A percentile compares a stretch with the other conserved stretches of the same genome.
phyloP scores from a whole-genome alignment of 768 basidiomycete genomes.

The Russula griseocarnosa region DNA sequence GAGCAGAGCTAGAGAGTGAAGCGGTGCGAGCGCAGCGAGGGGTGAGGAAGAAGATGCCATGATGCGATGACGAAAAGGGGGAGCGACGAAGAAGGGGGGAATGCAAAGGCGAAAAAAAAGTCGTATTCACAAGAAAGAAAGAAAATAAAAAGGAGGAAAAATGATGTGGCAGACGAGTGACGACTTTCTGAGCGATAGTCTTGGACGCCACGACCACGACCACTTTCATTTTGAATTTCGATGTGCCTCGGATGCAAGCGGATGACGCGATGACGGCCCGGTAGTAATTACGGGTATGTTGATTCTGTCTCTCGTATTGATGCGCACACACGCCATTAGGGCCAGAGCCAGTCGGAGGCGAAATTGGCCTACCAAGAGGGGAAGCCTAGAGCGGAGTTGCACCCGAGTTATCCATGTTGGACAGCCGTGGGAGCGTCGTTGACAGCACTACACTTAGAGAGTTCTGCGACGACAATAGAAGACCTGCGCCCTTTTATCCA shows the following conservation, averaged over 20 bases:
- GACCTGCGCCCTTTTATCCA: neutral
- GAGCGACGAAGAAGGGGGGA: neutral
- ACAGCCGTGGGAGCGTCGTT: slow-evolving; percentile 6
- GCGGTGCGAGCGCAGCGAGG: slow-evolving; percentile 17
- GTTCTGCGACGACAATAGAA: neutral
- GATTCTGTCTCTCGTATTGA: no score
- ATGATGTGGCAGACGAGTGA: neutral
- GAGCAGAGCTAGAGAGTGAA: slow-evolving; percentile 17
- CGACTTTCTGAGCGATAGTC: neutral
- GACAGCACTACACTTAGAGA: neutral
- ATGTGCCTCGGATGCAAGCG: neutral
- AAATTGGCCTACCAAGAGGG: neutral
- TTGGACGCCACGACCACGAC: neutral
- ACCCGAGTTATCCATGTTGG: neutral
- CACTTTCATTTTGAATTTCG: neutral
- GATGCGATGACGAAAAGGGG: neutral
- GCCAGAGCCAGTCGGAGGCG: no score
- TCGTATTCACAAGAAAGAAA: slow-evolving; percentile 6
- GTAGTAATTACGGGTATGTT: no score
- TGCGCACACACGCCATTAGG: neutral
- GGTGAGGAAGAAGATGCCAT: slow-evolving; percentile 14
- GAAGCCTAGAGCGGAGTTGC: neutral
- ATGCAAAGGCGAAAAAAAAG: neutral
- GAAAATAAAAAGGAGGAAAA: neutral
- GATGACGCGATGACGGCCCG: slow-evolving; percentile 9